Evolutionary conservation across 148 eudicot species (phyloP).

Genomic region (Suaeda aralocaspica): DNA sequence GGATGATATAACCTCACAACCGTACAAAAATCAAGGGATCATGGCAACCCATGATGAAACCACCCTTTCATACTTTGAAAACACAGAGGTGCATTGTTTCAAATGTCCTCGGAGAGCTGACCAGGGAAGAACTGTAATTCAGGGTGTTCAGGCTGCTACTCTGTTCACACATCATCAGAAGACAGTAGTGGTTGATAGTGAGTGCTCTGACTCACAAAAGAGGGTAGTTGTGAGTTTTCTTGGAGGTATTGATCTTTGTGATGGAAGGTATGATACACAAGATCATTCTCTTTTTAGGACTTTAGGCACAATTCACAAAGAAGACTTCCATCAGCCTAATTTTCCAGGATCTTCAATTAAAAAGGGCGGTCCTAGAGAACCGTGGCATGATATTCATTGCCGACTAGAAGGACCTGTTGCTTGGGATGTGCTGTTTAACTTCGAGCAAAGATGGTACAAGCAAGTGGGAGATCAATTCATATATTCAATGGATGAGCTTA

Average conservation of each 20-base stretch:
- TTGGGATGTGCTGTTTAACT: conserved; percentile 83
- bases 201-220: conserved; percentile 28
- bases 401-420: conserved; percentile 77
- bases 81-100: conserved; percentile 53
- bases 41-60: conserved; percentile 86
- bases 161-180: conserved; percentile 91
- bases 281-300: conserved; percentile 62
- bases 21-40: conserved; percentile 38
- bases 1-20: conserved; percentile 71
- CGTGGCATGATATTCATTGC: conserved; percentile 91
- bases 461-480: conserved; percentile 46
- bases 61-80: conserved; percentile 48
- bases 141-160: conserved; percentile 45
- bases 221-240: conserved; percentile 57
- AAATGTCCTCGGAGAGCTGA: conserved; percentile 59
- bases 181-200: conserved; percentile 54
- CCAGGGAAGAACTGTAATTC: conserved; percentile 41
- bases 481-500: conserved; percentile 35
- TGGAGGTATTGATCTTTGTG: conserved; percentile 90
- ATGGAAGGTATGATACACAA: conserved; percentile 71
- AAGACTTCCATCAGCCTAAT: conserved; percentile 84
- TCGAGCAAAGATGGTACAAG: conserved; percentile 79
- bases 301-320: conserved; percentile 38
- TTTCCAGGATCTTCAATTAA: conserved; percentile 51
- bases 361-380: conserved; percentile 92